Evolutionary conservation across 2,329 filamentous ascomycete species (phyloP), one percentile per base, ranked within the genome.

Genomic region (Dactylella cylindrospora): DNA sequence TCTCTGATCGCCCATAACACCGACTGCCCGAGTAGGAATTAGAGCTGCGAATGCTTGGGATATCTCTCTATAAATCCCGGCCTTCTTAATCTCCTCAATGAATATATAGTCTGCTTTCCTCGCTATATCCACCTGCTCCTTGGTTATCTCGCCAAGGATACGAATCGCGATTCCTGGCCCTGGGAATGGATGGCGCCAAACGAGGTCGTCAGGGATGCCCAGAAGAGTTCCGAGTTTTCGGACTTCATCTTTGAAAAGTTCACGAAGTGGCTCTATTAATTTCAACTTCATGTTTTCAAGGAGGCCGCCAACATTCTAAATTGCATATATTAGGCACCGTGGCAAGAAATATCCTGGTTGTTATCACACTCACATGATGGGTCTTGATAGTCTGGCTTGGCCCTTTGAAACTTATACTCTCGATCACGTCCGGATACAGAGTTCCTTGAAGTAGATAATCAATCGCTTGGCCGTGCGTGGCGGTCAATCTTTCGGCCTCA

Each of bases 401-500:
- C 0, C 84, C 84, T 71, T 85, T 85, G 78, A 86, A 88, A 20
- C 83, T 85, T 65, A 88, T 82, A 65, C 79, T 82, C 68, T 85
- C 83, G 66, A 85, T 85, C 57, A 85, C 81, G 71, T 86, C 85
- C 1, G 84, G 85, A 73, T 89, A 91, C 19, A 93, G 78, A 6
- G 88, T 93, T 13, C 90, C 89, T 74, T 96, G 90, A 7, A 96
- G 78, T 70, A 96, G 86, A 79, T 82, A 96, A 68, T 88, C 82
- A 31, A 96, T 85, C 69, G 85, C 84, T 26, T 86, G 88, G n/a
- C 83, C 83, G 49, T 80, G 20, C 38, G 65, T 62, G 47, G 50
- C 66, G 39, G 66, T 65, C 8, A 69, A 53, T 33, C 73, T 72
- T 64, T 75, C 69, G 1, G 87, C 90, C 71, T 90, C 84, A 59